Evolutionary conservation across 352 stramenopile species (phyloP), one percentile per base, ranked within the genome.

Genomic region (Pythium utonaiense): DNA sequence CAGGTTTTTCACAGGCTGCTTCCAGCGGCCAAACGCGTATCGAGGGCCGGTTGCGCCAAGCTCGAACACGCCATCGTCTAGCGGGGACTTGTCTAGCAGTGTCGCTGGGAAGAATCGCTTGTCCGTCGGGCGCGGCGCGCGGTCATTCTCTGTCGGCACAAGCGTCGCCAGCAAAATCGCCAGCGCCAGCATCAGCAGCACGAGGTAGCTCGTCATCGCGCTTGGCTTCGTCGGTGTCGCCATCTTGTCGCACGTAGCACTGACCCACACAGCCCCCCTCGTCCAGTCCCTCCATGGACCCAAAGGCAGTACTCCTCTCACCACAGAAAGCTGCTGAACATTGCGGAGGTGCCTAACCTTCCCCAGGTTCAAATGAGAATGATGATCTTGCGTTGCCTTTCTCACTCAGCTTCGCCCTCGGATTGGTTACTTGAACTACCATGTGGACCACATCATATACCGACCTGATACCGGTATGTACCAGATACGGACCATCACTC

Each of bases 11-110:
- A 72, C 38, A 0, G 66, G 64, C 22, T 62, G 14, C 30, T 67
- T 78, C 63, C 61, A 76, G 6, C 71, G 61, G 0, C 71, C 69
- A 57, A 82, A 78, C 22, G 64, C 51, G 44, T 82, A 77, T 6
- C 22, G 21, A 19, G 45, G 27, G 8, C 52, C 36, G 1, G 16
- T 24, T 14, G 48, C n/a, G 21, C 53, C 44, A 14, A 41, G 7
- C 3, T 53, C 33, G 51, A 54, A 68, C 17, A 71, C 42, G 4
- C 49, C 54, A 19, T 75, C 64, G 13, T 54, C 64, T 6, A 67
- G 57, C 13, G 50, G 73, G 0, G 56, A 62, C 6, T 36, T 38
- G 5, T 51, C 17, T 19, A 55, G 31, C 6, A 77, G 25, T n/a
- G 57, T 16, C 0, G 51, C 19, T 17, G 73, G 68, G 50, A 82